Conservation (phyloP, 192 early-diverging fungal genomes). For the Podila epigama region DNA sequence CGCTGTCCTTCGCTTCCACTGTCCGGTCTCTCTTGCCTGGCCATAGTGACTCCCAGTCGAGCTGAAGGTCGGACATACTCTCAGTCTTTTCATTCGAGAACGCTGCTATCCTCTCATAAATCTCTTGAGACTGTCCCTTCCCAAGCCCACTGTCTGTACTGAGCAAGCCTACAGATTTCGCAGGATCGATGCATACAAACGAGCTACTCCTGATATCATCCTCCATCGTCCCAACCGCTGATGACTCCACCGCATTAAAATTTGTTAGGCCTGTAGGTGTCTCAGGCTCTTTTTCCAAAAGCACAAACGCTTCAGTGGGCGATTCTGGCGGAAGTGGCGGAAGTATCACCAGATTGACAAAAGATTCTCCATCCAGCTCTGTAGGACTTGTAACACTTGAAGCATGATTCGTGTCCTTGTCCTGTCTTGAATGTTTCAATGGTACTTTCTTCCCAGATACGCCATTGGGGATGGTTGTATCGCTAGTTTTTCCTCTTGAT, state of each 20-base stretch:
- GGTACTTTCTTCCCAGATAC: no score
- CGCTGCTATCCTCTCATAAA: slow-evolving; percentile 17
- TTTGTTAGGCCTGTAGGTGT: not conserved
- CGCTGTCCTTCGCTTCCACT: not conserved
- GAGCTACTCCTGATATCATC: not conserved
- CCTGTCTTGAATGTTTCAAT: no score
- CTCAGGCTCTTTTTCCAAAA: slow-evolving; percentile 5
- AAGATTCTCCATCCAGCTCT: not conserved
- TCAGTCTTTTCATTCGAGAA: slow-evolving; percentile 22
- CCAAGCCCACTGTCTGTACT: not conserved
- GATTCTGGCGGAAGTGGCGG: slow-evolving; percentile 31
- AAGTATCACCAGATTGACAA: not conserved
- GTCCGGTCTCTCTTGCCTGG: slow-evolving; percentile 3
- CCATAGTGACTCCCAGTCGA: slow-evolving; percentile 31
- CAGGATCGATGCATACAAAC: not conserved
- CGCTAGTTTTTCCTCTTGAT: no score
- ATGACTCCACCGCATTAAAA: not conserved
- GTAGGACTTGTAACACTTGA: no score
- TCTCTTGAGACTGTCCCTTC: not conserved
- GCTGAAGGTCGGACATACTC: slow-evolving; percentile 11
- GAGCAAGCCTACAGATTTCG: not conserved
- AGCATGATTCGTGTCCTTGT: no score
- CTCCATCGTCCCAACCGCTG: not conserved
- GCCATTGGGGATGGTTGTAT: no score
- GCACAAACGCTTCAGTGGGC: slow-evolving; percentile 16